phyloP scores from a whole-genome alignment of 2,329 filamentous ascomycete genomes.

The Chaetothyriales sp. region DNA sequence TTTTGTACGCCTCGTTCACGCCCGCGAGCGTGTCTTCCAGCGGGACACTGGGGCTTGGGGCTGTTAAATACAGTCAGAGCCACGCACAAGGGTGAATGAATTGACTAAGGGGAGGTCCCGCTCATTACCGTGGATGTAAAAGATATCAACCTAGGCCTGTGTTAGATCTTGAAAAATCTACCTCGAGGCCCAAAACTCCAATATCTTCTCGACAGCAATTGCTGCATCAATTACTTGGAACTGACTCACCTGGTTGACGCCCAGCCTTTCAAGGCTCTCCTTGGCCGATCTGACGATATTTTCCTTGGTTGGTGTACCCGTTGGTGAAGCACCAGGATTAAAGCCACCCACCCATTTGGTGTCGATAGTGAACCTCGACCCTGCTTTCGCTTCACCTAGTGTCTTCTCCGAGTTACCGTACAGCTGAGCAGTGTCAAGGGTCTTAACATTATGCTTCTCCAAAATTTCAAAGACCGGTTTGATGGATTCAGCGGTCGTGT shows the following conservation, averaged over 20 bases:
- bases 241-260: constrained; percentile 9
- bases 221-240: neutral
- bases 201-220: neutral
- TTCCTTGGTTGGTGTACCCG: constrained; percentile 4
- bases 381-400: constrained; percentile 29
- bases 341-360: constrained; percentile 33
- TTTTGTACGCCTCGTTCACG: constrained; percentile 23
- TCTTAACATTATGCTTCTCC: constrained; percentile 8
- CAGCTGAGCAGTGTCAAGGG: constrained; percentile 16
- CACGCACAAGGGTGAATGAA: too few species aligned
- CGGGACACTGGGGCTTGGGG: constrained; percentile 22
- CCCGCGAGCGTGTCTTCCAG: constrained; percentile 25
- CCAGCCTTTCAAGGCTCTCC: constrained; percentile 15
- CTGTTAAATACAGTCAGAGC: neutral
- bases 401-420: constrained; percentile 31
- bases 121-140: constrained; percentile 22
- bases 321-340: constrained; percentile 2
- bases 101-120: too few species aligned
- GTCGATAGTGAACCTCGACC: constrained; percentile 32
- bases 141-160: constrained; percentile 21
- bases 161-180: constrained; percentile 1
- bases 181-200: too few species aligned
- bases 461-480: constrained; percentile 9
- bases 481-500: constrained; percentile 2
- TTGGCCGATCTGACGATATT: constrained; percentile 15